Base-by-base conservation (phyloP, 1,139 yeast genomes). In the Candida tetrigidarum region DNA sequence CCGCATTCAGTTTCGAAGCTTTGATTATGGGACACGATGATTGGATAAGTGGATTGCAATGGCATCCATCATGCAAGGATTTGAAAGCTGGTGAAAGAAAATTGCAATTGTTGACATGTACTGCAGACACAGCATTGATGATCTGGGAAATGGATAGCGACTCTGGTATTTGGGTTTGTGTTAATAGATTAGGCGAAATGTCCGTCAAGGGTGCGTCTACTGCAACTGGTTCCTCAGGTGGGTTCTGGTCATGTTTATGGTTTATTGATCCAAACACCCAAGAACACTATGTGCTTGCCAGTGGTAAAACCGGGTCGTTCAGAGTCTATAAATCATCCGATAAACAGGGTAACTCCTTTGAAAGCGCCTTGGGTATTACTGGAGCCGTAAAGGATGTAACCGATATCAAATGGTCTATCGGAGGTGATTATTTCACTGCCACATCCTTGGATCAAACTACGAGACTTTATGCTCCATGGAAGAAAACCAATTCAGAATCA, bases 191-290 rank as follows among this genome's bases (percentile, higher is more conserved):
- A 25, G 99, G 99, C 32, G 98, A 93, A 58, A 76, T 93, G 55
- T 86, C 97, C 36, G 86, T 91, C 42, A 93, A 93, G 64, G 99
- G 99, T 55, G 97, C 99, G 0, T 87, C 96, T 3, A 92, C 99
- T 0, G 99, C 99, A 3, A 93, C 99, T 0, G 99, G 99, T 9
- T 88, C 99, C 0, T 83, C 97, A 2, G 99, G 99, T 53, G 99
- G 99, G 3, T 92, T 95, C 62, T 93, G 97, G 96, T 80, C 89
- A 2, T 86, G 95, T 43, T 59, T 85, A 26, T 93, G 98, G 97
- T 80, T 87, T 43, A 61, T 71, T 8, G 69, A 76, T 30, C 62
- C 65, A 2, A 54, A 43, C 2, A 60, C 63, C 1, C 64, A 63
- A 0, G 54, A 52, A 14, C 81, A 81, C 50, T 77, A 75, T 51